These are phyloP conservation scores for Boletus mariae DNA, from an alignment of 1,284 basidiomycete species.

Conservation along the genomic window DNA sequence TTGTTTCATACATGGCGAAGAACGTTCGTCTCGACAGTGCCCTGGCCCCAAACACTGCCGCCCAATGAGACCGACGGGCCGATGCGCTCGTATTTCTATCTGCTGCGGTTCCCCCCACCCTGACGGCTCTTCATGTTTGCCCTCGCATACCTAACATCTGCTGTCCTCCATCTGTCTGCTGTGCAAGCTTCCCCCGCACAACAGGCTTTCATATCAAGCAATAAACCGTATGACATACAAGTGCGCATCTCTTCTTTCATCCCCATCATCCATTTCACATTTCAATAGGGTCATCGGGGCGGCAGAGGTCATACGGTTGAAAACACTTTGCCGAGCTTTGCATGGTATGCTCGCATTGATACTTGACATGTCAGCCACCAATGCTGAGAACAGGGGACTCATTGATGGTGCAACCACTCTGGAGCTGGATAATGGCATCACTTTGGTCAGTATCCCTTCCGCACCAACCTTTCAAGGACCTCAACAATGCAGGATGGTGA, in stretches of 20 bases:
- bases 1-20: slow-evolving; percentile 4
- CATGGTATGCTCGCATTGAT: slow-evolving; percentile 48
- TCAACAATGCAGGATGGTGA: slow-evolving; percentile 54
- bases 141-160: slow-evolving; percentile 7
- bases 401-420: slow-evolving; percentile 72
- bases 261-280: background rate
- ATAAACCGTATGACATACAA: slow-evolving; percentile 43
- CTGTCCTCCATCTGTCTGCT: slow-evolving; percentile 4
- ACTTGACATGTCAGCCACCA: background rate
- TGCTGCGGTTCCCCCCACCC: background rate
- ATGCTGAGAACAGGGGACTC: slow-evolving; percentile 48
- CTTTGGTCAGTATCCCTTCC: slow-evolving; percentile 44
- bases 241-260: slow-evolving; percentile 25
- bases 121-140: slow-evolving; percentile 14
- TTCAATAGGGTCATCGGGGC: slow-evolving; percentile 69
- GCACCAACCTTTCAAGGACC: background rate
- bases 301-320: slow-evolving; percentile 71
- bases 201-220: slow-evolving; percentile 16
- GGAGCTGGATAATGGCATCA: slow-evolving; percentile 75
- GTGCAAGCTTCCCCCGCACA: slow-evolving; percentile 32
- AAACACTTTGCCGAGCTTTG: slow-evolving; percentile 67
- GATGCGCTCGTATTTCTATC: slow-evolving; percentile 1
- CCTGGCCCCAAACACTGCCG: background rate
- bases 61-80: slow-evolving; percentile 11
- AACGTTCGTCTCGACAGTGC: slow-evolving; percentile 28